A percentile compares a stretch with the other conserved stretches of the same genome.
Conservation (phyloP, 495 filamentous ascomycete genomes). For the Sordaria brevicollis region DNA sequence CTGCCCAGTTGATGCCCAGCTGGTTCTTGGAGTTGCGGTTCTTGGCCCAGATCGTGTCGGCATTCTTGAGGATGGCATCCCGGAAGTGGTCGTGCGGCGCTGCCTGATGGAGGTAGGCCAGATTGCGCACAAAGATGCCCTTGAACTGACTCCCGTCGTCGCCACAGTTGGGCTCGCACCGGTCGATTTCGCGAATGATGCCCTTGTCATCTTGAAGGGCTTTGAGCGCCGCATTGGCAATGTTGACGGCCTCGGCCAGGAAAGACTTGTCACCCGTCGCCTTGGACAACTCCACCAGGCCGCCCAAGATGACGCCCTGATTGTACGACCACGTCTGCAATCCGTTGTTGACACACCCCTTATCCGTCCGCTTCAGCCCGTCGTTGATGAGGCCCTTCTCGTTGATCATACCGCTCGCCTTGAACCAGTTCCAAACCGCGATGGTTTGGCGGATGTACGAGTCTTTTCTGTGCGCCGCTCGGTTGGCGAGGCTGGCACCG, state of each 20-base stretch:
- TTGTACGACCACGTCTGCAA: constrained; percentile 64
- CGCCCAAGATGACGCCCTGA: constrained; percentile 69
- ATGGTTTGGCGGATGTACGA: constrained; percentile 48
- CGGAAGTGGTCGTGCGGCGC: constrained; percentile 41
- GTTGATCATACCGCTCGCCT: constrained; percentile 54
- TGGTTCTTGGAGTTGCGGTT: constrained; percentile 42
- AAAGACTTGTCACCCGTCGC: constrained; percentile 44
- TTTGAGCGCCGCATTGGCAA: constrained; percentile 55
- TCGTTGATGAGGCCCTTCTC: constrained; percentile 58
- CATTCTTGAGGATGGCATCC: constrained; percentile 49
- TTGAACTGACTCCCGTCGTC: constrained; percentile 63
- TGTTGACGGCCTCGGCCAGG: constrained; percentile 45
- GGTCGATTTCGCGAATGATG: constrained; percentile 48
- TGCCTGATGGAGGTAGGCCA: constrained; percentile 45
- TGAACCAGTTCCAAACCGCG: constrained; percentile 60
- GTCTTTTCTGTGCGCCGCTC: constrained; percentile 34
- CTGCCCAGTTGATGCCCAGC: constrained; percentile 49
- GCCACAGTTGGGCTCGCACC: constrained; percentile 54
- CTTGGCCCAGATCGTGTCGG: constrained; percentile 56
- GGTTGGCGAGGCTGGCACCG: constrained; percentile 64
- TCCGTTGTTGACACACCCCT: constrained; percentile 55
- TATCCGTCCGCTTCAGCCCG: constrained; percentile 38
- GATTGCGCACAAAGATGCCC: constrained; percentile 66
- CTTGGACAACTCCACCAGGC: constrained; percentile 53
- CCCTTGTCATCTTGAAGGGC: constrained; percentile 45